These are phyloP conservation scores for Vaccinium darrowii DNA, from an alignment of 148 eudicot genomes.

Conservation along the genomic window DNA sequence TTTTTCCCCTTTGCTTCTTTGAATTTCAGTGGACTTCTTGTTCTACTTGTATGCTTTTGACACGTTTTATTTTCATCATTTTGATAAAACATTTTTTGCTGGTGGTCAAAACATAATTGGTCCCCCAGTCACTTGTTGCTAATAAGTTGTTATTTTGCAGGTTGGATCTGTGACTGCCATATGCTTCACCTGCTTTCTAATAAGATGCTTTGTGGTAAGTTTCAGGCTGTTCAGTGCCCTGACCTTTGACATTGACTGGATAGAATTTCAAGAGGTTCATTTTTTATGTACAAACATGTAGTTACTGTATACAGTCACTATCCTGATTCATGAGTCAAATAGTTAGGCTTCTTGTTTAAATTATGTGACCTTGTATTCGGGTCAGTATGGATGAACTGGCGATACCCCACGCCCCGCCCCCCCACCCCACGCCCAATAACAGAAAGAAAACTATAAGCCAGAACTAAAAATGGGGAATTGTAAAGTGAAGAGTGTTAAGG, in stretches of 20 bases:
- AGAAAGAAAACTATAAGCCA: neutral
- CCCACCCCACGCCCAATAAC: neutral
- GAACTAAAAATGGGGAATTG: neutral
- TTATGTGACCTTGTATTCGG: neutral
- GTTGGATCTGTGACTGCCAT: constrained; percentile 89
- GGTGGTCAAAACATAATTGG: neutral
- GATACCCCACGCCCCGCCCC: neutral
- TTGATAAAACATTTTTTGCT: neutral
- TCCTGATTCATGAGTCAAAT: neutral
- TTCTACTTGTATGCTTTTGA: constrained; percentile 1
- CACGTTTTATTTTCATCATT: neutral
- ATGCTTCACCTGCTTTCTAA: constrained; percentile 75
- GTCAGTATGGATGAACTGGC: neutral
- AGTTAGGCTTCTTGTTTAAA: neutral
- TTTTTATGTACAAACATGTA: neutral
- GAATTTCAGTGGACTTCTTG: neutral
- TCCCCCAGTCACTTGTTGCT: constrained; percentile 15
- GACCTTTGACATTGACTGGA: neutral
- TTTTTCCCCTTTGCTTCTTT: neutral
- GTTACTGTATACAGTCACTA: neutral
- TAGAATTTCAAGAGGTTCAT: neutral
- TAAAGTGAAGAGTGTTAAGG: neutral
- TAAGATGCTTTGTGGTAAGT: constrained; percentile 83
- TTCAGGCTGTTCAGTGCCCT: constrained; percentile 11
- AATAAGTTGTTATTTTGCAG: constrained; percentile 37